Evolutionary conservation across 2,329 filamentous ascomycete species (phyloP).

Genomic region (Aspergillus glaucus): DNA sequence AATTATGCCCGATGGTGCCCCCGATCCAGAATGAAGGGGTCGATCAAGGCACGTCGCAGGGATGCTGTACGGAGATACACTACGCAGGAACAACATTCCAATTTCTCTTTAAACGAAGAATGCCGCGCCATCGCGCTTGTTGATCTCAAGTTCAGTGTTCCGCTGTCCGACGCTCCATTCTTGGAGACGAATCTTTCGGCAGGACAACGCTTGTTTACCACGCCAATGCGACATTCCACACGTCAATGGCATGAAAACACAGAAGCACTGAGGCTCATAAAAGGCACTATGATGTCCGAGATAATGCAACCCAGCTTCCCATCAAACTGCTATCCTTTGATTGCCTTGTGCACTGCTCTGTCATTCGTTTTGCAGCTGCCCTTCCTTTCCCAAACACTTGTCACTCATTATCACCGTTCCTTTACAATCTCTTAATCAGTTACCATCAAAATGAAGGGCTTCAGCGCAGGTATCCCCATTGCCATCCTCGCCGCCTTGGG

Average conservation of each 20-base stretch:
- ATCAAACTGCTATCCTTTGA: background rate
- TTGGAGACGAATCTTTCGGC: background rate
- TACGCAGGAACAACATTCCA: background rate
- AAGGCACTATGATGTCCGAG: background rate
- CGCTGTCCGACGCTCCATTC: background rate
- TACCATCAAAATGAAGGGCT: slow-evolving; percentile 28
- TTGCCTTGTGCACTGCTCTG: background rate
- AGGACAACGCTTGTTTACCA: slow-evolving; percentile 8
- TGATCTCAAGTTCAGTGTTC: background rate
- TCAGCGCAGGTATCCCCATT: slow-evolving; percentile 29
- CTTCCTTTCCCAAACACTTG: background rate
- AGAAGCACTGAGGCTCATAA: background rate
- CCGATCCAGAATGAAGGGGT: too few relatives aligned
- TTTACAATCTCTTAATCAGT: background rate
- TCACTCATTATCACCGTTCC: background rate
- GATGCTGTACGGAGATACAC: background rate
- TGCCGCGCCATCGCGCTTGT: background rate
- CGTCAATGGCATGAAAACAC: background rate
- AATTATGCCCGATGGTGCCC: too few relatives aligned
- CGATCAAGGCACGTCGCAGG: background rate
- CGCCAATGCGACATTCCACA: slow-evolving; percentile 4
- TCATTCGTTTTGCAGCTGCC: background rate
- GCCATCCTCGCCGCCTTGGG: slow-evolving; percentile 29
- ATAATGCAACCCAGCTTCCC: background rate
- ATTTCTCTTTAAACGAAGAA: background rate